These are phyloP conservation scores for Fusarium hostae DNA, from an alignment of 2,329 filamentous ascomycete species.

Conservation along the genomic window DNA sequence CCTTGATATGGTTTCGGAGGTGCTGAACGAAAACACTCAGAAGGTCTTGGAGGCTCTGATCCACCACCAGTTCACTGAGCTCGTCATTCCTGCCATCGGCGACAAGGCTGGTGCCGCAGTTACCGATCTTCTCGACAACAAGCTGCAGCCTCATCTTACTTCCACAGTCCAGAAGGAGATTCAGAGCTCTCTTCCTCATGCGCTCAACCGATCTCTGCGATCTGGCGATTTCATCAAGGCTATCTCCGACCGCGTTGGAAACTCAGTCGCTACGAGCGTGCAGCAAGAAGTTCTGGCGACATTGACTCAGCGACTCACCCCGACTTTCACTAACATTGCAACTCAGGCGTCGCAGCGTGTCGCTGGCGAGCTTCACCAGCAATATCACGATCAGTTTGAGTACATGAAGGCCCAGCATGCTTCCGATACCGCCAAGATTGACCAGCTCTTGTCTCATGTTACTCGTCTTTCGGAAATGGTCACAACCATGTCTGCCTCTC, in stretches of 20 bases:
- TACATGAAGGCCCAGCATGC: conserved; percentile 62
- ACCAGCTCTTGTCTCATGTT: conserved; percentile 75
- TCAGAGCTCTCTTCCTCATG: conserved; percentile 74
- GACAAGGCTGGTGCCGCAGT: conserved; percentile 75
- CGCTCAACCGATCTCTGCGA: conserved; percentile 66
- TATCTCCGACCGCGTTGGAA: conserved; percentile 75
- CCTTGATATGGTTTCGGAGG: conserved; percentile 67
- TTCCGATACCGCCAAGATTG: conserved; percentile 72
- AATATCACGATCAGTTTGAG: conserved; percentile 63
- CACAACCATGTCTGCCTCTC: conserved; percentile 74
- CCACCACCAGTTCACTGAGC: conserved; percentile 76
- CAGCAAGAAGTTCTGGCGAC: conserved; percentile 74
- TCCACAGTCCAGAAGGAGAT: conserved; percentile 77
- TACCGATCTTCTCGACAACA: conserved; percentile 75
- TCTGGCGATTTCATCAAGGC: conserved; percentile 77
- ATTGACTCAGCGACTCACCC: conserved; percentile 72
- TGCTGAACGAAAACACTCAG: conserved; percentile 72
- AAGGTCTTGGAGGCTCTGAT: conserved; percentile 82
- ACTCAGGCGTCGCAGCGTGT: conserved; percentile 75
- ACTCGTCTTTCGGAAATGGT: conserved; percentile 75
- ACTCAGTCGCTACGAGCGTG: conserved; percentile 73
- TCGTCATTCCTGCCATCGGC: conserved; percentile 79
- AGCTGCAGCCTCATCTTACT: conserved; percentile 74
- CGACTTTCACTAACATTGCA: conserved; percentile 73
- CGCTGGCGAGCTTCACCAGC: conserved; percentile 74